Evolutionary conservation across 495 filamentous ascomycete genomes (phyloP), one percentile per base, ranked within the genome.

Genomic region (Aspergillus nidulans): DNA sequence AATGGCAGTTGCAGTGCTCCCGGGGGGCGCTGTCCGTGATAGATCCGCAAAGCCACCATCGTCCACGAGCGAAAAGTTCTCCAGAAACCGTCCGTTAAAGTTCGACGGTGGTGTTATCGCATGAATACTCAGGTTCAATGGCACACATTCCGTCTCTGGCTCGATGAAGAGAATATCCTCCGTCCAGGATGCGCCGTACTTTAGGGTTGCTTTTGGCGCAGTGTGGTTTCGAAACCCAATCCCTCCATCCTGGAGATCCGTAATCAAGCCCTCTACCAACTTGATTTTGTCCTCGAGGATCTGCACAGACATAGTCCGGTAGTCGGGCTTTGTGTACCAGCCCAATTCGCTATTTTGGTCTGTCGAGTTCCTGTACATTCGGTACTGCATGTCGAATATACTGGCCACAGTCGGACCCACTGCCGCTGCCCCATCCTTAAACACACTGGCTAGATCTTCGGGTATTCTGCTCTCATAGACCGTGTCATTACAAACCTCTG

Each of bases 151-250:
- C 0, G 74, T 70, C 18, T 70, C 61, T 2, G 75, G 76, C 61
- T 76, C 70, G 45, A 79, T 58, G 58, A 77, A 78, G 2, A 78
- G 65, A 4, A 78, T 18, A 42, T 77, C 73, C 52, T 80, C 76
- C 3, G 52, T 38, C 76, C 77, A 78, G 3, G 52, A 43, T 8
- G 49, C 67, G 0, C 69, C 73, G 40, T 62, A 64, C 3, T 40
- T 15, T 0, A 59, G 49, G 6, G 34, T 19, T 0, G 24, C 50
- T 1, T 42, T 25, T 2, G 77, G 77, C 0, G 65, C 41, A 1
- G 72, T 75, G 47, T 80, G 77, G 56, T 78, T 78, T 28, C 77
- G 64, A 40, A 78, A 76, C 1, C 74, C 75, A 12, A 78, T 58
- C 1, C 71, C 69, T 2, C 75, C 77, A 16, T 55, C 56, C 15